Evolutionary conservation across 2,329 filamentous ascomycete species (phyloP), one percentile per base, ranked within the genome.

Genomic region (Apiospora koreana): DNA sequence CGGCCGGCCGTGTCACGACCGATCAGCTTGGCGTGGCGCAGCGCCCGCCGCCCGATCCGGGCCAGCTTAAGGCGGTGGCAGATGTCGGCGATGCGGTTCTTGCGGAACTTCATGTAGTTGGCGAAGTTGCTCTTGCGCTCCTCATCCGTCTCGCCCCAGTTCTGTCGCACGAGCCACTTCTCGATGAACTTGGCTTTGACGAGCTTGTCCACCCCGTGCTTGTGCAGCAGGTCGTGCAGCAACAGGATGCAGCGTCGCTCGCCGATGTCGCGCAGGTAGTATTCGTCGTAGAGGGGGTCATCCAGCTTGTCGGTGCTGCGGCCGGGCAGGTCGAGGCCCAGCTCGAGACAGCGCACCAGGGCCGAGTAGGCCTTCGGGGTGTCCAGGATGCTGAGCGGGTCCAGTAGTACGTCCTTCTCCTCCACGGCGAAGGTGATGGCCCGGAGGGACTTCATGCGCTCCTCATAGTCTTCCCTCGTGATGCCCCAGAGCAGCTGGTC

Each of bases 151-250:
- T 84, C 82, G 25, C 92, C 92, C 84, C 92, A 94, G 9, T 89
- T 87, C 78, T 94, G 93, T 75, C 88, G 89, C 43, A 84, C 87
- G n/a, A 95, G 86, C 93, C 93, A 95, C 69, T 88, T 89, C 71
- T 91, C 89, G 48, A 95, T 86, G 72, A 95, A 89, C 8, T 86
- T 86, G 46, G 91, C 89, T 77, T 88, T 85, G 69, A 91, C 81
- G 23, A 94, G 80, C 68, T 86, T 86, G 35, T 85, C 84, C 1
- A 86, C 81, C 23, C 88, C 86, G 74, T 88, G 88, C 72, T 88
- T 87, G 71, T 85, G 86, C n/a, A 92, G 83, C 2, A 94, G 81
- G 71, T 89, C 85, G 43, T 82, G 80, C 65, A 90, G 76, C 64
- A 92, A 85, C 79, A 88, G 84, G 65, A 92, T 84, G 71, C 87